These are phyloP conservation scores for Boletus speciosus DNA, from an alignment of 768 basidiomycete genomes.

Conservation along the genomic window DNA sequence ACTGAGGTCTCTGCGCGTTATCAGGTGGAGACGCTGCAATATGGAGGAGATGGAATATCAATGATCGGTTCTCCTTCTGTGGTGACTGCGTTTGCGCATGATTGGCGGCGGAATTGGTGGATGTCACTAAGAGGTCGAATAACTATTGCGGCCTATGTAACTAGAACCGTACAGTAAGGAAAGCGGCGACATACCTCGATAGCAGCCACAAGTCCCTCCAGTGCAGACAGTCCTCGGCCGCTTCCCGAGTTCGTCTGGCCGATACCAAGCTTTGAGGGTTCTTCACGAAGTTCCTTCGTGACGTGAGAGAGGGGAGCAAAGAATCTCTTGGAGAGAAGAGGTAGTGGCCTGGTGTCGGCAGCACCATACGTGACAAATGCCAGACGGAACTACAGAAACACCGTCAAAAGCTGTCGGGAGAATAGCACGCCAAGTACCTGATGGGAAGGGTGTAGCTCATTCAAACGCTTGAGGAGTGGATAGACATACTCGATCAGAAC, in stretches of 20 bases:
- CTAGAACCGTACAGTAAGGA: background rate
- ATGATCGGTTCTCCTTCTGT: conserved; percentile 28
- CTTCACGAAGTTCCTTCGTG: conserved; percentile 43
- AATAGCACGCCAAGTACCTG: conserved; percentile 31
- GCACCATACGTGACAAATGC: conserved; percentile 64
- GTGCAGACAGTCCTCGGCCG: conserved; percentile 55
- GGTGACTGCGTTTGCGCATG: conserved; percentile 18
- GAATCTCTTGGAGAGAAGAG: conserved; percentile 55
- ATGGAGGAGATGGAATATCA: conserved; percentile 53
- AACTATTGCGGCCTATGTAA: conserved; percentile 36
- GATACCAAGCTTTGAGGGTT: conserved; percentile 50
- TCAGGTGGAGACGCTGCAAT: conserved; percentile 59
- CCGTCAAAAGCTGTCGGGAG: background rate
- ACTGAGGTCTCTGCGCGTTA: conserved; percentile 47
- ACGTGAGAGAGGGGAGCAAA: conserved; percentile 45
- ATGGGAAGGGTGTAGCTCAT: conserved; percentile 38
- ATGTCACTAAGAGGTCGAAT: conserved; percentile 35
- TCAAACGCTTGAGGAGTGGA: conserved; percentile 50
- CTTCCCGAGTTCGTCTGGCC: conserved; percentile 52
- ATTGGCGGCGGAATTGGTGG: conserved; percentile 10
- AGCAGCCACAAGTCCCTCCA: conserved; percentile 69
- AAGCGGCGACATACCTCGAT: conserved; percentile 53
- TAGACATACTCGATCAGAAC: conserved; percentile 47
- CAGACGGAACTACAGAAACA: conserved; percentile 35
- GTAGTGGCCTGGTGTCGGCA: conserved; percentile 51